These are phyloP conservation scores for Phialemoniopsis sp. DNA, from an alignment of 2,329 filamentous ascomycete species.

Conservation along the genomic window DNA sequence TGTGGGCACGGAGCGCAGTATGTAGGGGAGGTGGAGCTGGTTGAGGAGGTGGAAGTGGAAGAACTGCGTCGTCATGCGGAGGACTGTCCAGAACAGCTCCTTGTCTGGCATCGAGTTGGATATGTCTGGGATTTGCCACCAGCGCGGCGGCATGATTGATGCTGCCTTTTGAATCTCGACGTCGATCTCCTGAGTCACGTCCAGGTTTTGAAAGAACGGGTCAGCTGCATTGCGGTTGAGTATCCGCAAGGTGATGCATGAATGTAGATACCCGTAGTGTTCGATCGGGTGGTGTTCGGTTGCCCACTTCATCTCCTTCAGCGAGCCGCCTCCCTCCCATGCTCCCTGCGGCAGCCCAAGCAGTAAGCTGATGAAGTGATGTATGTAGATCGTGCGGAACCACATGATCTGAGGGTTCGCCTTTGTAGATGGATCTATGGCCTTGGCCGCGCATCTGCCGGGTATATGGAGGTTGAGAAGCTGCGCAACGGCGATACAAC, in stretches of 20 bases:
- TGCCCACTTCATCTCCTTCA: conserved; percentile 6
- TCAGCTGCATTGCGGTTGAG: conserved; percentile 26
- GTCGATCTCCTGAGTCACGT: conserved; percentile 24
- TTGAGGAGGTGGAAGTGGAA: conserved; percentile 40
- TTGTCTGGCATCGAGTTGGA: conserved; percentile 8
- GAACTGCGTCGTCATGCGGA: conserved; percentile 26
- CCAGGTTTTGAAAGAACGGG: conserved; percentile 15
- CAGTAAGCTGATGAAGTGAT: conserved; percentile 41
- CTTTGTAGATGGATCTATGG: conserved; percentile 17
- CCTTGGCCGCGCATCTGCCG: conserved; percentile 9
- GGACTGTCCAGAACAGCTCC: conserved; percentile 17
- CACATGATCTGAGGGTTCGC: conserved; percentile 29
- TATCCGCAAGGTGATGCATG: conserved; percentile 26
- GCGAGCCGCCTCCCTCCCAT: conserved; percentile 14
- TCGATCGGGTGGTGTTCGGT: conserved; percentile 15
- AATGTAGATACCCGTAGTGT: conserved; percentile 23
- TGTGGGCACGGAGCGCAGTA: conserved; percentile 31
- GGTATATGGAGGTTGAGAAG: neutral
- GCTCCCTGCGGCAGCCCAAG: conserved; percentile 34
- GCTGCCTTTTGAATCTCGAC: conserved; percentile 22
- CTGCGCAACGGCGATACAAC: conserved; percentile 26
- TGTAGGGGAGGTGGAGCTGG: conserved; percentile 47
- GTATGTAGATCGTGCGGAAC: conserved; percentile 34
- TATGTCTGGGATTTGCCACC: conserved; percentile 27
- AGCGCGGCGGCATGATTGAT: conserved; percentile 22